Evolutionary conservation across 176 grass and related monocot genomes (phyloP).

Genomic region (Musa beccarii): DNA sequence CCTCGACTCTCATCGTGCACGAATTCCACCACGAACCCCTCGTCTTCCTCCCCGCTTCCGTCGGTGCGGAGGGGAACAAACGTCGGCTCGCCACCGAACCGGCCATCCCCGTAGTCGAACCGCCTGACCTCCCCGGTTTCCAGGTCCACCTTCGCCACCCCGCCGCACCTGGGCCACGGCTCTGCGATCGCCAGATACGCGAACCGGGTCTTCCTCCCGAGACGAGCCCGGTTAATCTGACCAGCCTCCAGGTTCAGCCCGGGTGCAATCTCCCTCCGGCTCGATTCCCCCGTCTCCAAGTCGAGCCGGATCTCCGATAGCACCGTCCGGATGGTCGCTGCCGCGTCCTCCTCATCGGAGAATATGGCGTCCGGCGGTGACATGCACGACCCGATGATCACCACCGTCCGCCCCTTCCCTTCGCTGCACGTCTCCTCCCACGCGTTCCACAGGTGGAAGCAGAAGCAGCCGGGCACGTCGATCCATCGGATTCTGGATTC

Average conservation of each 20-base stretch:
- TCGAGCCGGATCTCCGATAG: slow-evolving; percentile 20
- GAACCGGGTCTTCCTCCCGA: slow-evolving; percentile 8
- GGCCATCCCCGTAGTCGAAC: slow-evolving; percentile 14
- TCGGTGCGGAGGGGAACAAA: background rate
- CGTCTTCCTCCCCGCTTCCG: background rate
- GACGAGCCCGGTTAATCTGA: background rate
- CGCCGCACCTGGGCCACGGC: slow-evolving; percentile 7
- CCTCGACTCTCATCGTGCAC: background rate
- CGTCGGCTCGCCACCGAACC: slow-evolving; percentile 11
- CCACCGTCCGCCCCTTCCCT: background rate
- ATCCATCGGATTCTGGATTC: slow-evolving; percentile 8
- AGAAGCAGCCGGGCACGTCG: slow-evolving; percentile 22
- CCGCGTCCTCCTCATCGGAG: background rate
- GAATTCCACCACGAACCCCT: slow-evolving; percentile 5
- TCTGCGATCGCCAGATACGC: slow-evolving; percentile 8
- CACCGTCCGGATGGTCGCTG: background rate
- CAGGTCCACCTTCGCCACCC: slow-evolving; percentile 14
- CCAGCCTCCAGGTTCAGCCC: slow-evolving; percentile 5
- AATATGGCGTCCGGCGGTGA: slow-evolving; percentile 16
- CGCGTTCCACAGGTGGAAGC: slow-evolving; percentile 23
- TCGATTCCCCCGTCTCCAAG: background rate
- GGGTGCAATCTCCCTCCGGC: background rate
- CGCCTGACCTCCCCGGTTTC: background rate
- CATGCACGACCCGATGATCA: slow-evolving; percentile 19
- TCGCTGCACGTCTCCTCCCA: background rate